phyloP scores from a whole-genome alignment of 1,139 yeast genomes.

The Citeromyces hawaiiensis region DNA sequence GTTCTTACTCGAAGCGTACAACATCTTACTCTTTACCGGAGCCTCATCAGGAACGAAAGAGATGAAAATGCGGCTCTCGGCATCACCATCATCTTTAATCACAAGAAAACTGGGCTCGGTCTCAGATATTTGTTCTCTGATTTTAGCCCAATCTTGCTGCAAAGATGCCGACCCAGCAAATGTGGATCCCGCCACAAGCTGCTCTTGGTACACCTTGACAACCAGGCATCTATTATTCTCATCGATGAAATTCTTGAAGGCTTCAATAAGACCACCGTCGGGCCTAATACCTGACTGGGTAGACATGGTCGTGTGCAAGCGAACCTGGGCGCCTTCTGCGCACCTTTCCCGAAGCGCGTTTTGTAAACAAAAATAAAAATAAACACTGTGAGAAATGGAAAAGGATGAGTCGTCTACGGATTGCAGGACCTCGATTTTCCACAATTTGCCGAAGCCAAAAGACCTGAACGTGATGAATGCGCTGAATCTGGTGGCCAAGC shows the following conservation, averaged over 20 bases:
- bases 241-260: conserved; percentile 23
- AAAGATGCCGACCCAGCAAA: conserved; percentile 16
- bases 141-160: conserved; percentile 21
- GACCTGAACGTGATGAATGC: conserved; percentile 15
- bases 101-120: conserved; percentile 51
- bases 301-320: neutral
- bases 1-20: conserved; percentile 83
- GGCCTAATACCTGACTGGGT: conserved; percentile 14
- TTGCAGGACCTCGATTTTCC: neutral
- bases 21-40: conserved; percentile 76
- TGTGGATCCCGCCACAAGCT: conserved; percentile 9
- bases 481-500: conserved; percentile 43
- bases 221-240: conserved; percentile 17
- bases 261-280: conserved; percentile 29
- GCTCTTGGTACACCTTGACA: conserved; percentile 21
- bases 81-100: conserved; percentile 19
- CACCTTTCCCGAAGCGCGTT: neutral
- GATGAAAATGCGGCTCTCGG: conserved; percentile 32
- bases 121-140: conserved; percentile 25
- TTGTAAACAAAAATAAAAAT: conserved; percentile 17
- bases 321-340: neutral
- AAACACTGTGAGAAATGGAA: conserved; percentile 3
- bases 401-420: neutral
- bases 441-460: neutral
- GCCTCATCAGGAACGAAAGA: conserved; percentile 84